These are phyloP conservation scores for Euptelea pleiosperma DNA, from an alignment of 164 flowering plant genomes.

Conservation along the genomic window DNA sequence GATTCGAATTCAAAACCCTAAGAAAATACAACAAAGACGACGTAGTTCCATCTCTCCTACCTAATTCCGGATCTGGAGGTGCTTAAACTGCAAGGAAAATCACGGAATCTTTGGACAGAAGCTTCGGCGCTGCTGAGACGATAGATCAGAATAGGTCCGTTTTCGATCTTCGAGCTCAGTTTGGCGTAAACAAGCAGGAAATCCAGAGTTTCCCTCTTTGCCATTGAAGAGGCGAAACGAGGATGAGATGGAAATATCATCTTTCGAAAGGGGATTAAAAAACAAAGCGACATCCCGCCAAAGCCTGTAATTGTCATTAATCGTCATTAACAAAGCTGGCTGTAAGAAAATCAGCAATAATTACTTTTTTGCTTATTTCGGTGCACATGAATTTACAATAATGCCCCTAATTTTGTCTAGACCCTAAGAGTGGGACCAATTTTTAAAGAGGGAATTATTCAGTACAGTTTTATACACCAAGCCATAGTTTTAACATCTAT, in stretches of 20 bases:
- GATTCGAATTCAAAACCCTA: not conserved
- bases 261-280: constrained; percentile 13
- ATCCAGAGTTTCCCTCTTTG: constrained; percentile 9
- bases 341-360: not conserved
- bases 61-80: constrained; percentile 21
- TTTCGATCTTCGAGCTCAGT: constrained; percentile 2
- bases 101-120: constrained; percentile 9
- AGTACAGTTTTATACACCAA: too few species aligned
- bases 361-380: not conserved
- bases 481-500: too few species aligned
- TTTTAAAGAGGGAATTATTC: too few species aligned
- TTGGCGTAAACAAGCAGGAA: not conserved
- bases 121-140: constrained; percentile 6
- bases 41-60: constrained; percentile 16
- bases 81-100: constrained; percentile 19
- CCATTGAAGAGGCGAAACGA: constrained; percentile 10
- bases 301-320: constrained; percentile 24
- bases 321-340: constrained; percentile 12
- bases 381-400: too few species aligned
- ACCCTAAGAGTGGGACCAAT: too few species aligned
- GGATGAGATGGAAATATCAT: constrained; percentile 6
- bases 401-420: too few species aligned
- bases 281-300: constrained; percentile 29
- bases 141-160: not conserved
- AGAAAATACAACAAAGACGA: constrained; percentile 3